phyloP scores from a whole-genome alignment of 805 yeast genomes.

The Kockiozyma suomiensis region DNA sequence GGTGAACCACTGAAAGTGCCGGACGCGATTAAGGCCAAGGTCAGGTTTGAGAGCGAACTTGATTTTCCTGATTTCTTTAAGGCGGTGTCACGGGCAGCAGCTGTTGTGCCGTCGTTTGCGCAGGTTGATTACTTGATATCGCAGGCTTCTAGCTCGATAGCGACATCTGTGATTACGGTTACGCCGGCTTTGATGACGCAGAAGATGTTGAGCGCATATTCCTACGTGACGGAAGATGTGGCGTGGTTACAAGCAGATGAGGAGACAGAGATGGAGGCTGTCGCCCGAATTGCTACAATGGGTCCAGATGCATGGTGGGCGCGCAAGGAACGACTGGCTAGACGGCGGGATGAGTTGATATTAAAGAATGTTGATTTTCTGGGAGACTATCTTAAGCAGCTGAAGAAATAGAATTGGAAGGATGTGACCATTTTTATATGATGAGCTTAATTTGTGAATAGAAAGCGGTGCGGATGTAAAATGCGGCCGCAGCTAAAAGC shows the following conservation, averaged over 20 bases:
- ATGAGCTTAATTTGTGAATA: too few relatives aligned
- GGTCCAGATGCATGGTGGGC: constrained; percentile 23
- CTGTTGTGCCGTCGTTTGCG: constrained; percentile 31
- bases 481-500: too few relatives aligned
- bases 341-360: constrained; percentile 13
- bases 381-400: background rate
- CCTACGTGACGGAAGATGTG: constrained; percentile 21
- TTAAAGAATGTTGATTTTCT: constrained; percentile 9
- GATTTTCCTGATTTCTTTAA: constrained; percentile 25
- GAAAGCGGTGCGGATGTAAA: too few relatives aligned
- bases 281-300: constrained; percentile 14
- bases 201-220: constrained; percentile 23
- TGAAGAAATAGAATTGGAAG: background rate
- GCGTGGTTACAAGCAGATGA: constrained; percentile 25
- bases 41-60: constrained; percentile 8
- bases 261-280: constrained; percentile 30
- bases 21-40: constrained; percentile 3
- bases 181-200: constrained; percentile 24
- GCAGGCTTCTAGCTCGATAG: constrained; percentile 31
- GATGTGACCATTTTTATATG: too few relatives aligned
- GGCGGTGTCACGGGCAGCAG: constrained; percentile 16
- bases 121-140: constrained; percentile 8
- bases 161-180: constrained; percentile 23
- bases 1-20: constrained; percentile 18
- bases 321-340: constrained; percentile 9